Evolutionary conservation across 176 grass and related monocot genomes (phyloP), one percentile per base, ranked within the genome.

Genomic region (Avena atlantica): DNA sequence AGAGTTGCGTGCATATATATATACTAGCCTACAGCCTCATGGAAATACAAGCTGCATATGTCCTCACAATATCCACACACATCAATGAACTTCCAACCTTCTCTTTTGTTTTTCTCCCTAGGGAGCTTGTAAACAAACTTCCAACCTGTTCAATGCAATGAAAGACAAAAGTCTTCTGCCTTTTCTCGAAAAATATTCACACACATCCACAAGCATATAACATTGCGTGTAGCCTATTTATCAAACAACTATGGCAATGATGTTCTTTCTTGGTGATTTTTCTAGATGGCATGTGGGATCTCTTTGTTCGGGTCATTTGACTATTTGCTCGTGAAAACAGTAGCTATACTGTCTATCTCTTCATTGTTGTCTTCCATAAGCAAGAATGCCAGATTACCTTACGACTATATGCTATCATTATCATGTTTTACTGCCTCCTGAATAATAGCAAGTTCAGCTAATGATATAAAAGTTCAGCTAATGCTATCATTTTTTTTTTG

Each of bases 221-320:
- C 42, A 27, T 50, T 50, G 4, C 17, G 84, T 51, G 51, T 86
- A 47, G 29, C 89, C 23, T 75, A 78, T 91, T 64, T 78, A 58
- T 76, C 8, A 8, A 45, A 34, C 16, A 66, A 85, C 45, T 72
- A 68, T 6, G 76, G 47, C 57, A 73, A 58, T 37, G 25, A 14
- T 79, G 9, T 64, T 57, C 8, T 58, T 50, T 57, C 17, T 9
- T 19, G 23, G 23, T 82, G 40, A 19, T 81, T 81, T 86, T 25
- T 69, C 23, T 83, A 4, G 10, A 40, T 60, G 45, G 7, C 80
- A 82, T 20, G 25, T 58, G 78, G 56, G 78, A 76, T 81, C 70
- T 13, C 40, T 42, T 42, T 42, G 40, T 76, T 81, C 19, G 47
- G 65, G 70, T 14, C 72, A 29, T 72, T 78, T 83, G 51, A 83